phyloP scores from a whole-genome alignment of 345 rosid species.

The Turritis glabra region DNA sequence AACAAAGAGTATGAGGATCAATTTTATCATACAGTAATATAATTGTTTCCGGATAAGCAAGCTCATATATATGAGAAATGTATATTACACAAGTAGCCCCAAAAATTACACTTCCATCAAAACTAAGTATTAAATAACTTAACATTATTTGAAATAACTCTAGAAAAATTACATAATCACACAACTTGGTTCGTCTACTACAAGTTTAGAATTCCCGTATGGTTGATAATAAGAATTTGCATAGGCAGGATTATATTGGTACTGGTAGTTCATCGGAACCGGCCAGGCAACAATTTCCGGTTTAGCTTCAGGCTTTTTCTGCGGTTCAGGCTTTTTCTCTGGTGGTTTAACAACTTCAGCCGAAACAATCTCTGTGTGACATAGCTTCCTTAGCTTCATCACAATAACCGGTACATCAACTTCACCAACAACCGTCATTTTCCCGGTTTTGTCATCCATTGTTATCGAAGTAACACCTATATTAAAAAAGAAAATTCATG shows the following conservation, averaged over 20 bases:
- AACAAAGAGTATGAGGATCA: neutral
- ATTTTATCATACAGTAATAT: neutral
- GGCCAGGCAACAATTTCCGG: conserved; percentile 16
- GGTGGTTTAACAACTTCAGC: conserved; percentile 68
- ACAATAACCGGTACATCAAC: conserved; percentile 48
- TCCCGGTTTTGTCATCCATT: conserved; percentile 62
- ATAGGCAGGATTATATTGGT: conserved; percentile 14
- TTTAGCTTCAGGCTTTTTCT: conserved; percentile 31
- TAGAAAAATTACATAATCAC: conserved; percentile 29
- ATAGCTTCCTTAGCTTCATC: conserved; percentile 55
- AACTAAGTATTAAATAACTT: conserved; percentile 7
- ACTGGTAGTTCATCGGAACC: neutral
- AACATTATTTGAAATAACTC: neutral
- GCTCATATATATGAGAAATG: neutral
- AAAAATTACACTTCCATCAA: neutral
- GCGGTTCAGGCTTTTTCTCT: conserved; percentile 58
- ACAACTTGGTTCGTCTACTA: conserved; percentile 25
- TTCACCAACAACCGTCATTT: conserved; percentile 59
- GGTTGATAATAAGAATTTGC: conserved; percentile 22
- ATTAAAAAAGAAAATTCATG: neutral
- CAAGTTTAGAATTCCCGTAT: neutral
- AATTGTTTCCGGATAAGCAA: neutral
- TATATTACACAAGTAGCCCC: neutral
- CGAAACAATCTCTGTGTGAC: conserved; percentile 48
- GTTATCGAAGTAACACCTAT: conserved; percentile 52